Base-by-base conservation (phyloP, 1,284 basidiomycete genomes). In the Tremellales sp. region DNA sequence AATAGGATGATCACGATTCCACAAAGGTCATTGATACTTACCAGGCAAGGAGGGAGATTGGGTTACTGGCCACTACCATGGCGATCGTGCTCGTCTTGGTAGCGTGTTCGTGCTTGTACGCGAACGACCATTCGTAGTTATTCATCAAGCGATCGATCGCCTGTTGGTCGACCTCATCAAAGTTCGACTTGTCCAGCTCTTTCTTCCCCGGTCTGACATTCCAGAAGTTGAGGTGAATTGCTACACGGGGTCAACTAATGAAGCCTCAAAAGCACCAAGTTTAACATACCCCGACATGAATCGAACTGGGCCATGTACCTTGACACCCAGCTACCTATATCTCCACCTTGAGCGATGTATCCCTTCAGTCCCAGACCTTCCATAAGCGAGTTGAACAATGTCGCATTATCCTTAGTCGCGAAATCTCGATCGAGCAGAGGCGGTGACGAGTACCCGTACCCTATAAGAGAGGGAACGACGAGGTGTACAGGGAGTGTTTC, bases 71-170 rank as follows among this genome's bases (percentile, higher is more conserved):
- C 5, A 76, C 60, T 0, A 68, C 65, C 1, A 70, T 55, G 2
- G 72, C 75, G 22, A 76, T 66, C 0, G 76, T 77, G 0, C 65
- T 64, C 0, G 76, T 75, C 26, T 70, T 51, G 1, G 75, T 76
- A 7, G 69, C 68, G n/a, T 64, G 55, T 25, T 60, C 53, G 15
- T 62, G 53, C 50, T 40, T 64, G 50, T 36, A 65, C 53, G 22
- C 54, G 37, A 25, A 55, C 13, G 12, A n/a, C 39, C 39, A 40
- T 24, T 40, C 23, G 17, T 8, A 21, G 15, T 24, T 21, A 40
- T 40, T 12, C 8, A 21, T 12, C 4, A 22, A 19, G 3, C 39
- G 7, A 8, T 40, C 39, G 6, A 40, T 40, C 3, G 39, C 12
- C 8, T 21, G 17, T 43, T 29, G 37, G 40, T 49, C 53, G 17